Percentiles rank a stretch among this genome's conserved stretches.
Evolutionary conservation across 805 yeast genomes (phyloP).

Genomic region (Grigorovia humatica): DNA sequence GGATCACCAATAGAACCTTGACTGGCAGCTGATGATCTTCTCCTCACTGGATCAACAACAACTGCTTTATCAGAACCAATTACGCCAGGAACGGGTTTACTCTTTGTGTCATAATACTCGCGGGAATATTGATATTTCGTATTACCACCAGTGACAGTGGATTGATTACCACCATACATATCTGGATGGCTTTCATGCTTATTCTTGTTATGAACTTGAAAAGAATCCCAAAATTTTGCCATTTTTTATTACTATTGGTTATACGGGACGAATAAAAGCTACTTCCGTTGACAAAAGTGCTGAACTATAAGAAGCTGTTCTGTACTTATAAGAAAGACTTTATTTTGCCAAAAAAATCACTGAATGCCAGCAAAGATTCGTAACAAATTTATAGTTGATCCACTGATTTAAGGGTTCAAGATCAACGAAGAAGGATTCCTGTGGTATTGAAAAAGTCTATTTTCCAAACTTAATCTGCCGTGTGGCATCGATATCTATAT

Average conservation of each 20-base stretch:
- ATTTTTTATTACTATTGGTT: background rate
- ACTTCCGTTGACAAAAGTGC: background rate
- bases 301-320: background rate
- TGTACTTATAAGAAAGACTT: background rate
- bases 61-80: background rate
- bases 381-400: background rate
- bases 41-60: background rate
- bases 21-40: background rate
- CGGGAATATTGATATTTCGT: conserved; percentile 16
- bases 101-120: conserved; percentile 12
- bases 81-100: background rate
- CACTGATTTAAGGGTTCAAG: too few relatives aligned
- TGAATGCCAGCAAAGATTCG: background rate
- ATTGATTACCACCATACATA: conserved; percentile 13
- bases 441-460: too few relatives aligned
- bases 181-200: conserved; percentile 21
- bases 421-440: too few relatives aligned
- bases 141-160: conserved; percentile 14
- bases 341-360: too few relatives aligned
- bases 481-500: too few relatives aligned
- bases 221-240: conserved; percentile 24
- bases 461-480: too few relatives aligned
- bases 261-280: too few relatives aligned
- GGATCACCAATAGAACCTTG: background rate
- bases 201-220: conserved; percentile 24